These are phyloP conservation scores for Sicyos edulis DNA, from an alignment of 306 rosid species.

Conservation along the genomic window DNA sequence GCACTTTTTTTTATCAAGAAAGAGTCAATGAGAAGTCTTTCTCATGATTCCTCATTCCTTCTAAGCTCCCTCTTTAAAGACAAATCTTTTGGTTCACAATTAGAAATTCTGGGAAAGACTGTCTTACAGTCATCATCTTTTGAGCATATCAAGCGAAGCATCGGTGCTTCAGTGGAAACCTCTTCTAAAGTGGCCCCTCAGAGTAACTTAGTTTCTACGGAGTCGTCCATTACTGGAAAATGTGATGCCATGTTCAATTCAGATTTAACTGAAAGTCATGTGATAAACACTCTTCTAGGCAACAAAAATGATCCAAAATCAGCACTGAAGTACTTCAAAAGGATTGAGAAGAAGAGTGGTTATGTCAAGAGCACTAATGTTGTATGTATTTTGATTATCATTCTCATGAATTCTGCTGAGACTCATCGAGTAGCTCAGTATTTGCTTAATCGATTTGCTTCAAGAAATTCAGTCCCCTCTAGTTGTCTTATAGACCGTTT, in stretches of 20 bases:
- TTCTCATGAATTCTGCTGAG: slow-evolving; percentile 27
- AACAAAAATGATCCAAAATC: slow-evolving; percentile 36
- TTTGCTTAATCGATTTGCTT: slow-evolving; percentile 37
- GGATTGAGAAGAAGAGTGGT: slow-evolving; percentile 30
- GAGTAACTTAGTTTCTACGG: slow-evolving; percentile 1
- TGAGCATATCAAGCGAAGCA: not conserved
- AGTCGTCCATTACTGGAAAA: slow-evolving; percentile 2
- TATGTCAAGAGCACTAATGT: slow-evolving; percentile 33
- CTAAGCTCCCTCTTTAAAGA: slow-evolving; percentile 26
- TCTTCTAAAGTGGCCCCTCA: not conserved
- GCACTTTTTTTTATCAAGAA: not conserved
- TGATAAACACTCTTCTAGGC: slow-evolving; percentile 39
- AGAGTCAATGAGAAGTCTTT: slow-evolving; percentile 25
- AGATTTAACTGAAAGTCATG: slow-evolving; percentile 22
- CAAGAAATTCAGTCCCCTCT: slow-evolving; percentile 33
- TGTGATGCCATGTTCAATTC: not conserved
- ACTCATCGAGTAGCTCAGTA: slow-evolving; percentile 20
- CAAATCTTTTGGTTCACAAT: slow-evolving; percentile 22
- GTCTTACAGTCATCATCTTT: slow-evolving; percentile 2
- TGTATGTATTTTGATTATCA: slow-evolving; percentile 51
- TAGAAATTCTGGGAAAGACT: slow-evolving; percentile 19
- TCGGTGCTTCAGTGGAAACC: slow-evolving; percentile 11
- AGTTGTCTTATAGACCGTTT: slow-evolving; percentile 32
- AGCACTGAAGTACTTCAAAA: slow-evolving; percentile 42
- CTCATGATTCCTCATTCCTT: slow-evolving; percentile 23